These are phyloP conservation scores for Coemansia sp. DNA, from an alignment of 192 early-diverging fungal species.

Conservation along the genomic window DNA sequence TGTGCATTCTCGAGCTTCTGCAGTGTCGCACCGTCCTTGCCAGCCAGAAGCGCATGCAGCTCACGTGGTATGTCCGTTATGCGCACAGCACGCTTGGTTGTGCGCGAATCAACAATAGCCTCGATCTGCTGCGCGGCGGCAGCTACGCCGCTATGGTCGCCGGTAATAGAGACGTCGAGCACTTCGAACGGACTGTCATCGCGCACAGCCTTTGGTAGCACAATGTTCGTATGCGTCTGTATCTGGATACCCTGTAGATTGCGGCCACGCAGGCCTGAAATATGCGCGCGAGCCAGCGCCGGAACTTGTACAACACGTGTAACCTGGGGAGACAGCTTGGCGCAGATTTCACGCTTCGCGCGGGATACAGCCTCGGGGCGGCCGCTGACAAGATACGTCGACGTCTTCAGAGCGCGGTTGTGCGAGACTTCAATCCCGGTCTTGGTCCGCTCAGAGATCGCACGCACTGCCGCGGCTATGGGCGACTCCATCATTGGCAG, in stretches of 20 bases:
- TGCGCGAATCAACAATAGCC: slow-evolving; percentile 71
- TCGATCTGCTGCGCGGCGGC: slow-evolving; percentile 86
- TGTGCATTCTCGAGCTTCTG: slow-evolving; percentile 60
- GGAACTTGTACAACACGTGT: slow-evolving; percentile 66
- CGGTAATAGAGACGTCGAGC: slow-evolving; percentile 69
- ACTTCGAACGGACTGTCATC: slow-evolving; percentile 63
- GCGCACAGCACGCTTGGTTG: slow-evolving; percentile 67
- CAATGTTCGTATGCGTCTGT: slow-evolving; percentile 73
- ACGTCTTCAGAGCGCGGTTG: slow-evolving; percentile 63
- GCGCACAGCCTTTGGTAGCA: slow-evolving; percentile 53
- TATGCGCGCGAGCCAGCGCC: slow-evolving; percentile 71
- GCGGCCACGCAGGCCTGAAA: slow-evolving; percentile 81
- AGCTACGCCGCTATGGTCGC: slow-evolving; percentile 77
- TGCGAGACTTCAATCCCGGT: slow-evolving; percentile 85
- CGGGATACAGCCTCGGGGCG: slow-evolving; percentile 71
- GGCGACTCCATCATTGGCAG: slow-evolving; percentile 42
- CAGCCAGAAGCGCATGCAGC: slow-evolving; percentile 82
- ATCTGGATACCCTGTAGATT: slow-evolving; percentile 73
- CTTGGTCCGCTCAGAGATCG: slow-evolving; percentile 62
- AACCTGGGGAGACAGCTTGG: slow-evolving; percentile 69
- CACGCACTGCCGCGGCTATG: slow-evolving; percentile 58
- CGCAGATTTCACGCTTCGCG: slow-evolving; percentile 76
- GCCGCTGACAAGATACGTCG: slow-evolving; percentile 85
- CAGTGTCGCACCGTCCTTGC: slow-evolving; percentile 61
- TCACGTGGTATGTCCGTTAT: slow-evolving; percentile 66